These are phyloP conservation scores for Tricholoma matsutake DNA, from an alignment of 768 basidiomycete species.

Conservation along the genomic window DNA sequence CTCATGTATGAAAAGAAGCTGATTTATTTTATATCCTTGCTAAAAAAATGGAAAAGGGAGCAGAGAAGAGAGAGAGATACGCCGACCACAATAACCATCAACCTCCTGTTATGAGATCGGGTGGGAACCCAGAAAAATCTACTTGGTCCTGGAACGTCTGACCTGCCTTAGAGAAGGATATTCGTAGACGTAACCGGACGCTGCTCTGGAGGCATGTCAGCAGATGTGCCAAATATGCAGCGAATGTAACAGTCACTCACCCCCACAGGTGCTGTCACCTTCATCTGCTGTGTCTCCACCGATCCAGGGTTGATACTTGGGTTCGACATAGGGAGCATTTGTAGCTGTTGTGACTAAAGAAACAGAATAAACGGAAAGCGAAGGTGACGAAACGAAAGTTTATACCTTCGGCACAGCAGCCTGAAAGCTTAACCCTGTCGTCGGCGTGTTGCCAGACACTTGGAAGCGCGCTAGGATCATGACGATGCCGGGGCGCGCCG, in stretches of 20 bases:
- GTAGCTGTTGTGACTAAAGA: slow-evolving; percentile 85
- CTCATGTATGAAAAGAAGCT: background rate
- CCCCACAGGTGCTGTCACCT: slow-evolving; percentile 82
- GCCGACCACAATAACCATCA: slow-evolving; percentile 23
- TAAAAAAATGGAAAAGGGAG: slow-evolving; percentile 4
- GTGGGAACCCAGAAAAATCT: slow-evolving; percentile 90
- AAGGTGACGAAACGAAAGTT: slow-evolving; percentile 6
- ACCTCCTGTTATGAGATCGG: slow-evolving; percentile 56
- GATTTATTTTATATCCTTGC: slow-evolving; percentile 7
- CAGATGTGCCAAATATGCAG: slow-evolving; percentile 1
- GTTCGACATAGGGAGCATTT: slow-evolving; percentile 97
- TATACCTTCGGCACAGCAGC: slow-evolving; percentile 97
- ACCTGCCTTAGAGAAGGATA: slow-evolving; percentile 72
- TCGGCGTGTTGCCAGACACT: slow-evolving; percentile 50
- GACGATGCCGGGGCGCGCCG: slow-evolving; percentile 81
- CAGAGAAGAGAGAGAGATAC: background rate
- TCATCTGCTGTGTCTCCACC: slow-evolving; percentile 93
- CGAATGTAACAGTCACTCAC: slow-evolving; percentile 44
- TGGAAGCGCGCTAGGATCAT: slow-evolving; percentile 91
- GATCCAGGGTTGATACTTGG: slow-evolving; percentile 72
- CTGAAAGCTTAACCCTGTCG: slow-evolving; percentile 82
- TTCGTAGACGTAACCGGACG: slow-evolving; percentile 80
- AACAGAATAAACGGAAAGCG: background rate
- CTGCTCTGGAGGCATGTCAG: slow-evolving; percentile 53
- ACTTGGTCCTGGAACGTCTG: slow-evolving; percentile 85